These are phyloP conservation scores for Pyrus hybrid DNA, from an alignment of 331 rosid genomes.

Conservation along the genomic window DNA sequence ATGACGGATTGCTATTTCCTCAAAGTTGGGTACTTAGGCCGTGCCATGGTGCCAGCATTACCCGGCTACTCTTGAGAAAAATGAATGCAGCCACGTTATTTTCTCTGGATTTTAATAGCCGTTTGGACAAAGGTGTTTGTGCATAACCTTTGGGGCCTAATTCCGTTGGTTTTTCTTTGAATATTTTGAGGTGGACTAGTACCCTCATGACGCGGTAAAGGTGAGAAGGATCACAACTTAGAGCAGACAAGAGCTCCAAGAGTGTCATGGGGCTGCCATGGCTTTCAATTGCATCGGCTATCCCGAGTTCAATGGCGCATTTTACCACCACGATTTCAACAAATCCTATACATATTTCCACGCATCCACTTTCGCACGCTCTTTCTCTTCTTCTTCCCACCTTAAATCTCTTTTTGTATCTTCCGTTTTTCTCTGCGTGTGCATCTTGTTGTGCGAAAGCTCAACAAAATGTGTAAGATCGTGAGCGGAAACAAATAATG, in stretches of 20 bases:
- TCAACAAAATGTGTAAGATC: too few relatives aligned
- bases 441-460: neutral
- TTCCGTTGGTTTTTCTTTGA: too few relatives aligned
- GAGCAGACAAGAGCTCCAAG: conserved; percentile 27
- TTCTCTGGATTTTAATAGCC: conserved; percentile 11
- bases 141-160: too few relatives aligned
- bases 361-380: conserved; percentile 15
- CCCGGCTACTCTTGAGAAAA: conserved; percentile 38
- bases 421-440: neutral
- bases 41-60: conserved; percentile 65
- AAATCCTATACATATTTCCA: conserved; percentile 50
- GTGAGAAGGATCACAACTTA: conserved; percentile 23
- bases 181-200: too few relatives aligned
- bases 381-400: neutral
- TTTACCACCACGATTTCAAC: conserved; percentile 42
- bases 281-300: conserved; percentile 47
- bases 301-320: conserved; percentile 63
- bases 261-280: conserved; percentile 45
- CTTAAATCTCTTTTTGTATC: neutral
- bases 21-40: conserved; percentile 20
- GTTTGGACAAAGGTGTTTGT: too few relatives aligned
- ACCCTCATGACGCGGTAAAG: conserved; percentile 58
- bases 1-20: conserved; percentile 5
- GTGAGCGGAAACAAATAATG: too few relatives aligned
- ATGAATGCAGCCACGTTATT: conserved; percentile 33